A percentile compares a stretch with the other conserved stretches of the same genome.
phyloP scores from a whole-genome alignment of 2,329 filamentous ascomycete species.

The Paecilomyces dactylethromorphus region DNA sequence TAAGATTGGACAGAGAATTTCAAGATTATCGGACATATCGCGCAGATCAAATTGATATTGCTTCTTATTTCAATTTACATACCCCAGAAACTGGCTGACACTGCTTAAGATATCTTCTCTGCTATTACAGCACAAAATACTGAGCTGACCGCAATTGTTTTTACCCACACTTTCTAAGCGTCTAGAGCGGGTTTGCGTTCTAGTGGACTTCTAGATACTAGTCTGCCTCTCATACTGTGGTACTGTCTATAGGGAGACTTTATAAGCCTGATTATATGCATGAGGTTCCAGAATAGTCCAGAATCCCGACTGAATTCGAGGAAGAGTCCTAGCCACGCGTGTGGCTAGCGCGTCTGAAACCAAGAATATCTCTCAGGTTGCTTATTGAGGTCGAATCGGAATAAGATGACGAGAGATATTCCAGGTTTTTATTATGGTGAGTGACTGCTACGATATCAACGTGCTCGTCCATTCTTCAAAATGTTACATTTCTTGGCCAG shows the following conservation, averaged over 20 bases:
- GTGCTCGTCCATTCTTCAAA: not conserved
- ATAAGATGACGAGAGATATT: conserved; percentile 7
- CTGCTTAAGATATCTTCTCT: not conserved
- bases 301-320: not conserved
- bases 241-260: not conserved
- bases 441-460: not conserved
- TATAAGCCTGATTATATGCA: not conserved
- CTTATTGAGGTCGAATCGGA: not conserved
- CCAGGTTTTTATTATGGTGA: conserved; percentile 10
- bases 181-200: not conserved
- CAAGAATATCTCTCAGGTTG: not conserved
- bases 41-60: not conserved
- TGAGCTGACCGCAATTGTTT: not conserved
- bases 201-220: not conserved
- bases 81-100: not conserved
- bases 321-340: not conserved
- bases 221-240: not conserved
- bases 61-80: not conserved
- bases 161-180: not conserved
- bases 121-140: not conserved
- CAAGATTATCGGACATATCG: not conserved
- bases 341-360: not conserved
- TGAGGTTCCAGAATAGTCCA: not conserved
- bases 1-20: not conserved
- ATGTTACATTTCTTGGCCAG: not conserved